These are phyloP conservation scores for Penicillium sp. DNA, from an alignment of 2,329 filamentous ascomycete species.

Conservation along the genomic window DNA sequence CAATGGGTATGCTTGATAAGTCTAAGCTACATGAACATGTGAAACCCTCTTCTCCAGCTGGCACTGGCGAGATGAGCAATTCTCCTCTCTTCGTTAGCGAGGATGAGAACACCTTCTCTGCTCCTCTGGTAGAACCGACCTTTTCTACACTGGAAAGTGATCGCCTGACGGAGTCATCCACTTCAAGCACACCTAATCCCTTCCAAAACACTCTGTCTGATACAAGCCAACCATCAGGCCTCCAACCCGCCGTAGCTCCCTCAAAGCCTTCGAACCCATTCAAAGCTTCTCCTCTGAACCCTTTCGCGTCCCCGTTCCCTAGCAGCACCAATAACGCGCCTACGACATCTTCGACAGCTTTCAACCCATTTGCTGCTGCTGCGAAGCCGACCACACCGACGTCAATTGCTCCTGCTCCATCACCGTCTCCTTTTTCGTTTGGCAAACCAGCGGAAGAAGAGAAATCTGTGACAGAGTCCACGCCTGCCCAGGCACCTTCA, in stretches of 20 bases:
- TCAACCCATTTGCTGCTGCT: not conserved
- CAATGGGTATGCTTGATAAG: conserved; percentile 51
- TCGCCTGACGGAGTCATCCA: not conserved
- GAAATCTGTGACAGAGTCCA: not conserved
- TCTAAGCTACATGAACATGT: conserved; percentile 33
- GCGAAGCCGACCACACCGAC: not conserved
- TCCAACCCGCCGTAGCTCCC: not conserved
- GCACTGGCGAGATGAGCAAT: conserved; percentile 31
- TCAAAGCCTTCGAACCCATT: conserved; percentile 2
- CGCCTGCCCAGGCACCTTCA: not conserved
- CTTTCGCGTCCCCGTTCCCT: conserved; percentile 15
- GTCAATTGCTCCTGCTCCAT: not conserved
- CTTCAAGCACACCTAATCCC: not conserved
- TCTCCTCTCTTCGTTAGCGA: conserved; percentile 39
- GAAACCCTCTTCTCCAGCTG: conserved; percentile 23
- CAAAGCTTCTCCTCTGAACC: conserved; percentile 7
- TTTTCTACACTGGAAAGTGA: conserved; percentile 3
- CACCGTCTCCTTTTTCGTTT: conserved; percentile 1
- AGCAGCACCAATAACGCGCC: not conserved
- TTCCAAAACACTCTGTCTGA: conserved; percentile 6
- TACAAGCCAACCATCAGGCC: not conserved
- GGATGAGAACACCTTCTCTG: conserved; percentile 33
- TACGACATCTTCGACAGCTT: not conserved
- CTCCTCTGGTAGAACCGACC: conserved; percentile 20
- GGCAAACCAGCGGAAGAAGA: not conserved